A percentile compares a stretch with the other conserved stretches of the same genome.
Evolutionary conservation across 1,284 basidiomycete species (phyloP).

Genomic region (Pterula multifida): DNA sequence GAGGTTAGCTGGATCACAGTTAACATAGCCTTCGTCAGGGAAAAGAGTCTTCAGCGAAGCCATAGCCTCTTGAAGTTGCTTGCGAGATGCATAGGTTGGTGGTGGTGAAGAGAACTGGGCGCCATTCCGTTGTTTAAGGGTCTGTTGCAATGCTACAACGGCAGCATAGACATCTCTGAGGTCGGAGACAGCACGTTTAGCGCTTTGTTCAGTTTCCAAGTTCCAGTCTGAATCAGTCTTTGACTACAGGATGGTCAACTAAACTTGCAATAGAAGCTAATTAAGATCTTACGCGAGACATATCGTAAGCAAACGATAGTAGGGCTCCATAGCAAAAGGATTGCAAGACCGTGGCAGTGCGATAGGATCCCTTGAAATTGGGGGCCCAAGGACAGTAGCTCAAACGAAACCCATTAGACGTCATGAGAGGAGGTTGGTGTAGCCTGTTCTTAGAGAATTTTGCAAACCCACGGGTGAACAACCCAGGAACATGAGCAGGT

Average conservation of each 20-base stretch:
- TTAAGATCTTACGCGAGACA: neutral
- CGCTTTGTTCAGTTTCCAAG: neutral
- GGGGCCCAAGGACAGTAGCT: neutral
- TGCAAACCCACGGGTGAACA: neutral
- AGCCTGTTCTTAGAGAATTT: neutral
- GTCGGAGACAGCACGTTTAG: no score
- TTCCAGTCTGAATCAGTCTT: neutral
- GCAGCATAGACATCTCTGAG: no score
- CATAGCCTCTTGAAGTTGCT: constrained; percentile 26
- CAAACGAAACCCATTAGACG: neutral
- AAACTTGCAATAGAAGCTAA: no score
- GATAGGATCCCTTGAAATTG: neutral
- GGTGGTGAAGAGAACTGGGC: no score
- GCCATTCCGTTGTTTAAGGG: no score
- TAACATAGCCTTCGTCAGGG: constrained; percentile 30
- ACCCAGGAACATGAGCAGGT: no score
- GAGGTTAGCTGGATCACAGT: constrained; percentile 36
- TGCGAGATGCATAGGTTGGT: neutral
- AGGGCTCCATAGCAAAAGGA: neutral
- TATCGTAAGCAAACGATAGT: neutral
- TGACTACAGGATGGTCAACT: neutral
- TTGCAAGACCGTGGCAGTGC: neutral
- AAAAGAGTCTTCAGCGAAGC: constrained; percentile 36
- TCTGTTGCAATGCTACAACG: no score
- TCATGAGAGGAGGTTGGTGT: neutral